Evolutionary conservation across 495 filamentous ascomycete genomes (phyloP), one percentile per base, ranked within the genome.

Genomic region (Aeminium ludgeri): DNA sequence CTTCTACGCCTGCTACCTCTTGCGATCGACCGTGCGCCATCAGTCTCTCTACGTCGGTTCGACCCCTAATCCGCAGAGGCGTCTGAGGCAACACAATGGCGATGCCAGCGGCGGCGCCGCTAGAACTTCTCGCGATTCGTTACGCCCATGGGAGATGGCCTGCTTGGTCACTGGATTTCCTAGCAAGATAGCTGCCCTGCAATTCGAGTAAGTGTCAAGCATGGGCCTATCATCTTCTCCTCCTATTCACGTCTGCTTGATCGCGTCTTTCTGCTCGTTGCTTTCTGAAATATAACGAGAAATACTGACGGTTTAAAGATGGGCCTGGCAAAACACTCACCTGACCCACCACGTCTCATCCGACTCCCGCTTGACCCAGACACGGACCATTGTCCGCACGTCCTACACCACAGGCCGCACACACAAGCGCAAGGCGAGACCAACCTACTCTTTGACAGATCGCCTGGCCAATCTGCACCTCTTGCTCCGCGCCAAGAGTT

Each of bases 101-200:
- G 50, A 68, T 12, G 59, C 65, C 8, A 77, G 71, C 49, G 89
- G 89, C 32, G 89, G 89, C 20, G 89, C 89, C 23, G 67, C 64
- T 23, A 66, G 73, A 19, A 97, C 89, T 3, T 68, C 71, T n/a
- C 65, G 68, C 13, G 55, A 52, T 10, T 68, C 55, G n/a, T 57
- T 80, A 34, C 68, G 81, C 38, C 89, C 91, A 0, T 96, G 91
- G 89, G 82, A 96, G 54, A 94, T 97, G 85, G 67, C 76, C 1
- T 74, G 74, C 23, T 67, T 95, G 5, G 83, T 96, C 1, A 77
- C 80, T 2, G 89, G 91, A 0, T 97, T 97, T 49, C 82, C 81
- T 11, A 85, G 78, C 40, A 74, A 76, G 48, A 72, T 83, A 15
- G 84, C 82, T 1, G 89, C 91, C 2, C 59, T 97, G 45, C 89